These are phyloP conservation scores for Magnolia kwangsiensis DNA, from an alignment of 164 flowering plant species.

Conservation along the genomic window DNA sequence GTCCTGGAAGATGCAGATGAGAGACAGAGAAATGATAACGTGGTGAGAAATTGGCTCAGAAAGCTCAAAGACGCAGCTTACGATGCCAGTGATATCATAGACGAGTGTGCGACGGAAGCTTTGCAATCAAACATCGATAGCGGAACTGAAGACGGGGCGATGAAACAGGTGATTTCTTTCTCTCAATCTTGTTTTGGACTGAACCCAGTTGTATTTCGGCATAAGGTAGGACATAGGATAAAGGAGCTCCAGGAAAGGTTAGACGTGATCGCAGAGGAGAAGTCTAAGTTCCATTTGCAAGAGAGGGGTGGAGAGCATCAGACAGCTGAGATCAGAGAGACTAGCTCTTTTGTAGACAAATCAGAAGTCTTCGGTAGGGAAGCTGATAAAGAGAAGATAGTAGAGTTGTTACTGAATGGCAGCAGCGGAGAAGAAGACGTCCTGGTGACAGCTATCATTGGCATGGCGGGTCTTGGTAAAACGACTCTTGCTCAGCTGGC, in stretches of 20 bases:
- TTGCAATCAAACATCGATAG: not conserved
- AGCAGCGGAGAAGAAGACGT: not conserved
- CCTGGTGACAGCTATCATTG: conserved; percentile 8
- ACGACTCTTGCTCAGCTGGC: conserved; percentile 15
- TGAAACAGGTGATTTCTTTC: not conserved
- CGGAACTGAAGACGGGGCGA: not conserved
- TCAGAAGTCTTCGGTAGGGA: conserved; percentile 3
- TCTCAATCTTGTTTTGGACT: not conserved
- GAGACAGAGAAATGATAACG: not conserved
- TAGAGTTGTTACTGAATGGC: not conserved
- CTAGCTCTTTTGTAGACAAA: not conserved
- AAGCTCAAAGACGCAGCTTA: conserved; percentile 10
- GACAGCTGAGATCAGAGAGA: not conserved
- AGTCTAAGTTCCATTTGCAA: not conserved
- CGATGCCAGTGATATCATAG: conserved; percentile 4
- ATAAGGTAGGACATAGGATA: not conserved
- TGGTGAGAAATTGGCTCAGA: conserved; percentile 4
- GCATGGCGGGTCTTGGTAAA: conserved; percentile 14
- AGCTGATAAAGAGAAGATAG: not conserved
- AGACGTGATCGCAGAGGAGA: conserved; percentile 5
- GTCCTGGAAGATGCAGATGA: conserved; percentile 11
- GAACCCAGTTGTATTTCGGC: not conserved
- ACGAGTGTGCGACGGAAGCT: conserved; percentile 1
- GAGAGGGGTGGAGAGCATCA: not conserved
- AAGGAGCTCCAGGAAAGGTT: not conserved